Percentiles rank a stretch among this genome's conserved stretches.
Conservation (phyloP, 805 yeast species). For the Spathaspora arborariae region DNA sequence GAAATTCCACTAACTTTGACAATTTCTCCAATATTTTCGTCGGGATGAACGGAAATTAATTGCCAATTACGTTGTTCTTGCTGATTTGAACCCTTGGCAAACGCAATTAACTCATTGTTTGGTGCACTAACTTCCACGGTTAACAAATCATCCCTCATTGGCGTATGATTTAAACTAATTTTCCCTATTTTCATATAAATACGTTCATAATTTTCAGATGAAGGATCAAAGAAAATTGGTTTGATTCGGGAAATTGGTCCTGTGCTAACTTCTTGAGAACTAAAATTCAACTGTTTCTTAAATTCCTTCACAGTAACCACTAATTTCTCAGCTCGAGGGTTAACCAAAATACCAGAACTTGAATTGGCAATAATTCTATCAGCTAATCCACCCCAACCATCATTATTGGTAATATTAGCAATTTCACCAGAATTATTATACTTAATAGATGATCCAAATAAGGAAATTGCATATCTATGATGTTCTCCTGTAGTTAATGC, state of each 20-base stretch:
- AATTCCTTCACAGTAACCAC: conserved; percentile 72
- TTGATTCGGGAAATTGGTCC: conserved; percentile 62
- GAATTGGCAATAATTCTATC: conserved; percentile 77
- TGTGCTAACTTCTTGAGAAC: conserved; percentile 1
- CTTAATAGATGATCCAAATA: conserved; percentile 58
- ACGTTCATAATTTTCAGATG: conserved; percentile 57
- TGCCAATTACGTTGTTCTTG: conserved; percentile 53
- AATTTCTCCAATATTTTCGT: conserved; percentile 69
- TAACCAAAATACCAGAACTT: conserved; percentile 70
- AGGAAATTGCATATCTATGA: conserved; percentile 65
- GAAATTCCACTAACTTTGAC: conserved; percentile 58
- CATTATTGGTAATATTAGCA: conserved; percentile 19
- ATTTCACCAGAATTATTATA: conserved; percentile 10
- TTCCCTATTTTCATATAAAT: conserved; percentile 58
- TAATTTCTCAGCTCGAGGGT: conserved; percentile 74
- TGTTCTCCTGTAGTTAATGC: conserved; percentile 58
- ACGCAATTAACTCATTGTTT: conserved; percentile 45
- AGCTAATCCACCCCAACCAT: conserved; percentile 88
- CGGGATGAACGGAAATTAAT: conserved; percentile 67
- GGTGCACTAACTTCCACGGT: conserved; percentile 54
- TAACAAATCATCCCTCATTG: conserved; percentile 38
- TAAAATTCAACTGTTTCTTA: conserved; percentile 34
- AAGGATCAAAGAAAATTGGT: conserved; percentile 61
- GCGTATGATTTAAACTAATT: conserved; percentile 27
- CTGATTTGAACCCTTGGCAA: conserved; percentile 70